Conservation (phyloP, 2,329 filamentous ascomycete genomes). For the Aspergillus pseudotamarii region DNA sequence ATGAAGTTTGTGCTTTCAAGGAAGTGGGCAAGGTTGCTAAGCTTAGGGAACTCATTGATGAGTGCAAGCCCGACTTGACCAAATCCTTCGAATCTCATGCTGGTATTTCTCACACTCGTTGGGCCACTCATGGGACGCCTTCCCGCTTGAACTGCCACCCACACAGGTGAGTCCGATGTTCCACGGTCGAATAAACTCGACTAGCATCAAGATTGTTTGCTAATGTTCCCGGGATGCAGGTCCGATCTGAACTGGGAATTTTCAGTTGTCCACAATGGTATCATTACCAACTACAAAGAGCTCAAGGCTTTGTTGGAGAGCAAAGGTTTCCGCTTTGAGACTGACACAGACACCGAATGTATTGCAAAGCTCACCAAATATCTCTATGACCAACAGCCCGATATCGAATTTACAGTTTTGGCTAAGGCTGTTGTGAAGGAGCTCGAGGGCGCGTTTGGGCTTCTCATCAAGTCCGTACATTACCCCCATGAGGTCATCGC, state of each 20-base stretch:
- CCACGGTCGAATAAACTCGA: neutral
- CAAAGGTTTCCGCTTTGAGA: constrained; percentile 99
- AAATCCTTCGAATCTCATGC: constrained; percentile 98
- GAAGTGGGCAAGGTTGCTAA: constrained; percentile 99
- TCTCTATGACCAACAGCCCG: constrained; percentile 91
- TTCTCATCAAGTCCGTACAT: constrained; percentile 97
- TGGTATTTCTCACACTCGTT: constrained; percentile 97
- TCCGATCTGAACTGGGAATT: constrained; percentile 97
- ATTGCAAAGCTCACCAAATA: constrained; percentile 99
- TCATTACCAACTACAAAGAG: constrained; percentile 99
- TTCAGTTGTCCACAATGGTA: constrained; percentile 97
- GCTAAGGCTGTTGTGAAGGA: constrained; percentile 98
- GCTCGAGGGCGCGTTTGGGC: constrained; percentile 94
- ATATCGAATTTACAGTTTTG: constrained; percentile 93
- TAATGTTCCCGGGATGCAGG: constrained; percentile 49
- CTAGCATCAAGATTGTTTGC: neutral
- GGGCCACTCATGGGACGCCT: constrained; percentile 95
- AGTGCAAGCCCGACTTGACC: constrained; percentile 78
- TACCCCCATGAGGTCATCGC: constrained; percentile 98
- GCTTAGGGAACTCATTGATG: constrained; percentile 88
- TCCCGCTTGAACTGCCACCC: constrained; percentile 97
- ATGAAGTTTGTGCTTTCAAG: constrained; percentile 96
- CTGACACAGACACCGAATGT: constrained; percentile 98
- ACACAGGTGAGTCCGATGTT: constrained; percentile 71
- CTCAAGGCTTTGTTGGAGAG: constrained; percentile 86